Evolutionary conservation across 176 grass and related monocot genomes (phyloP).

Genomic region (Melocanna baccifera): DNA sequence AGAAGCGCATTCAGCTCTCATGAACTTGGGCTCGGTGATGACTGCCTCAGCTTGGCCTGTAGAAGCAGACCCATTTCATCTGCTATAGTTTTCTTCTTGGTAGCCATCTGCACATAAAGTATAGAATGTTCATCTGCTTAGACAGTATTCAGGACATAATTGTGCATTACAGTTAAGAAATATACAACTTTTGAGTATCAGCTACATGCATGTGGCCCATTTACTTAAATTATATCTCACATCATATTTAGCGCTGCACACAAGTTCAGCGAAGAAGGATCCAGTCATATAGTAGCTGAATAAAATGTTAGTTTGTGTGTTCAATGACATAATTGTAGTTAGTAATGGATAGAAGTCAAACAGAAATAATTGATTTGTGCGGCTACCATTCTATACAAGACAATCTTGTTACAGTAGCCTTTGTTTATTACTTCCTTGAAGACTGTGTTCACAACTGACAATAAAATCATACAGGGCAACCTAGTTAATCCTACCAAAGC

Average conservation of each 20-base stretch:
- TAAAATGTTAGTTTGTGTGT: background rate
- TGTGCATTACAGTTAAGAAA: background rate
- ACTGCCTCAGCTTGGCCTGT: slow-evolving; percentile 72
- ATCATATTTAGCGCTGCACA: background rate
- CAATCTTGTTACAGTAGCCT: background rate
- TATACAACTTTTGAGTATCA: background rate
- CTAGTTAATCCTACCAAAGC: background rate
- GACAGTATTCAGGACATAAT: background rate
- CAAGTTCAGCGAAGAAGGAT: background rate
- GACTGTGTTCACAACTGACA: background rate
- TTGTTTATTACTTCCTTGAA: background rate
- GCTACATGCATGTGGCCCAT: background rate
- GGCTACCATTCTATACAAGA: background rate
- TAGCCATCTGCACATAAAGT: slow-evolving; percentile 61
- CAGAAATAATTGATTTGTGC: background rate
- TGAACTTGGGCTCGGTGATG: slow-evolving; percentile 53
- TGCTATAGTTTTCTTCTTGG: slow-evolving; percentile 85
- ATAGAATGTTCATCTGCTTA: slow-evolving; percentile 14
- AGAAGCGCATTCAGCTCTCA: slow-evolving; percentile 8
- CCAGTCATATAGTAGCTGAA: background rate
- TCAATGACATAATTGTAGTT: background rate
- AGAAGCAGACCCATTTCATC: slow-evolving; percentile 59
- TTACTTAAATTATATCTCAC: background rate
- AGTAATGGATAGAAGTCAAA: background rate
- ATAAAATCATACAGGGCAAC: background rate